Evolutionary conservation across 106 monocot species (phyloP).

Genomic region (Phalaenopsis aphrodite): DNA sequence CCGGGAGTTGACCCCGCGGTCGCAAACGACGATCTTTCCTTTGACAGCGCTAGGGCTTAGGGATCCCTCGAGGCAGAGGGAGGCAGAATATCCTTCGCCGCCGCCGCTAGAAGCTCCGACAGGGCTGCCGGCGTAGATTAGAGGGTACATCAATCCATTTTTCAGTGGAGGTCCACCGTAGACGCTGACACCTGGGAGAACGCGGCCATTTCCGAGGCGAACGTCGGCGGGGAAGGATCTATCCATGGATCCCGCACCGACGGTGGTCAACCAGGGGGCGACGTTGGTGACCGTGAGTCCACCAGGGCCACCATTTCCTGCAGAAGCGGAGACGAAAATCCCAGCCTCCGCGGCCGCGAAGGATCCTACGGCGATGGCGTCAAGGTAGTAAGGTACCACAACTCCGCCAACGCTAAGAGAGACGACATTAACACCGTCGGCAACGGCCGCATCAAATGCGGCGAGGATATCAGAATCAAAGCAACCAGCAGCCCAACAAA

Average conservation of each 20-base stretch:
- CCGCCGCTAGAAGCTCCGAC: slow-evolving; percentile 13
- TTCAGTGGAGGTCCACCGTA: slow-evolving; percentile 51
- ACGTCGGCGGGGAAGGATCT: slow-evolving; percentile 86
- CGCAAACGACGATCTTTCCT: slow-evolving; percentile 61
- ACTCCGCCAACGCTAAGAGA: slow-evolving; percentile 83
- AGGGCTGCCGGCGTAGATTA: slow-evolving; percentile 47
- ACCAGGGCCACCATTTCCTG: slow-evolving; percentile 85
- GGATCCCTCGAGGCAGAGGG: slow-evolving; percentile 83
- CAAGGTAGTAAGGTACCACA: slow-evolving; percentile 79
- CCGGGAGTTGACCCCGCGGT: slow-evolving; percentile 74
- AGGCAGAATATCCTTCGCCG: slow-evolving; percentile 68
- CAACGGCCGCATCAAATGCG: slow-evolving; percentile 73
- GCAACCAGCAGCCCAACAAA: slow-evolving; percentile 81
- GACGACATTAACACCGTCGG: slow-evolving; percentile 73
- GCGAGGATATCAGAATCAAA: slow-evolving; percentile 95
- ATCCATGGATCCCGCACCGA: slow-evolving; percentile 92
- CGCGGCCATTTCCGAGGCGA: slow-evolving; percentile 41
- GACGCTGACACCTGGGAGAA: slow-evolving; percentile 61
- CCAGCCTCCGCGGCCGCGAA: slow-evolving; percentile 70
- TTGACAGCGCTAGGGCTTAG: slow-evolving; percentile 34
- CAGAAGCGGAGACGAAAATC: slow-evolving; percentile 79
- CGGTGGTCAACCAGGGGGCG: slow-evolving; percentile 85
- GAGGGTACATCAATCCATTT: slow-evolving; percentile 28
- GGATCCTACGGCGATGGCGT: slow-evolving; percentile 77
- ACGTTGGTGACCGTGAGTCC: slow-evolving; percentile 80